Conservation (phyloP, 2,329 filamentous ascomycete species). For the Aspergillus pseudoglaucus region DNA sequence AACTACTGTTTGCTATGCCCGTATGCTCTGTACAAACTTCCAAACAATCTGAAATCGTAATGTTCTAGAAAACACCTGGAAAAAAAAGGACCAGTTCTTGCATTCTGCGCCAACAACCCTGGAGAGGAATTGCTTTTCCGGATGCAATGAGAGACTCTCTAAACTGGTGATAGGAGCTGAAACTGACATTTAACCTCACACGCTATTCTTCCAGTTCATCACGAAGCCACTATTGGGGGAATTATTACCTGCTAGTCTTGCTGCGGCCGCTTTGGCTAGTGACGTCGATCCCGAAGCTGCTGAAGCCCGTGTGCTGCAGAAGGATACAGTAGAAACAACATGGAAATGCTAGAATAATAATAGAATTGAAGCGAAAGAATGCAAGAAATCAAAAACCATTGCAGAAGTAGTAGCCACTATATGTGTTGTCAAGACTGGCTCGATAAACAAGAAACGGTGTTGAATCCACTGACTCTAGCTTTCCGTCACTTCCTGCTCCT, state of each 20-base stretch:
- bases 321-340: not conserved
- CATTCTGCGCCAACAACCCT: too few relatives aligned
- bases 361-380: not conserved
- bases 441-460: not conserved
- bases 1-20: too few relatives aligned
- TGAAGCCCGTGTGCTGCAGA: not conserved
- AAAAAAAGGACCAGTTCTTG: constrained; percentile 4
- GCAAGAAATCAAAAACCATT: not conserved
- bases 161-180: too few relatives aligned
- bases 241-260: constrained; percentile 2
- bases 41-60: not conserved
- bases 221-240: constrained; percentile 2
- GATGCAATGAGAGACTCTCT: too few relatives aligned
- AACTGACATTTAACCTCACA: too few relatives aligned
- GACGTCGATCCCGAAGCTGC: not conserved
- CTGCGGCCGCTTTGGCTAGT: not conserved
- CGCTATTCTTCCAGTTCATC: not conserved
- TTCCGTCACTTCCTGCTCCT: constrained; percentile 6
- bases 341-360: not conserved
- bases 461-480: constrained; percentile 1
- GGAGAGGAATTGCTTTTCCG: too few relatives aligned
- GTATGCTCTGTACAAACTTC: not conserved
- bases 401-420: too few relatives aligned
- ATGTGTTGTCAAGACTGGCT: not conserved
- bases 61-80: constrained; percentile 34